phyloP scores from a whole-genome alignment of 2,329 filamentous ascomycete genomes.

The Cucurbitaria berberidis region DNA sequence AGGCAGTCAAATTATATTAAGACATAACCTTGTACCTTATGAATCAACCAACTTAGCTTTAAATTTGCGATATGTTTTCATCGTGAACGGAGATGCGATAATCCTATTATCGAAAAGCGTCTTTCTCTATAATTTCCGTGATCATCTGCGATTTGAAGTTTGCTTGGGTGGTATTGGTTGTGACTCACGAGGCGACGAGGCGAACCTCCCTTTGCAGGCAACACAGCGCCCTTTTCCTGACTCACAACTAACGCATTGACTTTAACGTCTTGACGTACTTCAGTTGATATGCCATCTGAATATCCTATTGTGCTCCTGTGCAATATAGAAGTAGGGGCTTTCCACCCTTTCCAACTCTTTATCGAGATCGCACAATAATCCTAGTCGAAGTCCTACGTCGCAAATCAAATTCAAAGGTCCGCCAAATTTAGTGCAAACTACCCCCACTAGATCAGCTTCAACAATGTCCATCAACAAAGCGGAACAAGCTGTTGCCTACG shows the following conservation, averaged over 20 bases:
- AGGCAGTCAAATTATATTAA: too few species aligned
- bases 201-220: neutral
- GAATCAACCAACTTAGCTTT: too few species aligned
- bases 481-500: slow-evolving; percentile 81
- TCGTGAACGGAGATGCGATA: too few species aligned
- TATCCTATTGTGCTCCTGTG: too few species aligned
- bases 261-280: neutral
- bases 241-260: neutral
- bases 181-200: slow-evolving; percentile 1
- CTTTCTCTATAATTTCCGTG: neutral
- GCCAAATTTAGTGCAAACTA: neutral
- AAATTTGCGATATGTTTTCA: too few species aligned
- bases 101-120: neutral
- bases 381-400: neutral
- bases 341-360: neutral
- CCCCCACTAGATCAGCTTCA: too few species aligned
- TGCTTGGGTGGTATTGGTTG: neutral
- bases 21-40: too few species aligned
- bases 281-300: neutral
- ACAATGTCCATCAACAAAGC: slow-evolving; percentile 22
- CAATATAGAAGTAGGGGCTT: neutral
- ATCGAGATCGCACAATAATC: neutral
- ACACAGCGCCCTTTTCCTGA: slow-evolving; percentile 5
- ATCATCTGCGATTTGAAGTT: neutral
- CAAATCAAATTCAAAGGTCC: neutral